Conservation (phyloP, 116 monocot genomes). For the Iris pallida region DNA sequence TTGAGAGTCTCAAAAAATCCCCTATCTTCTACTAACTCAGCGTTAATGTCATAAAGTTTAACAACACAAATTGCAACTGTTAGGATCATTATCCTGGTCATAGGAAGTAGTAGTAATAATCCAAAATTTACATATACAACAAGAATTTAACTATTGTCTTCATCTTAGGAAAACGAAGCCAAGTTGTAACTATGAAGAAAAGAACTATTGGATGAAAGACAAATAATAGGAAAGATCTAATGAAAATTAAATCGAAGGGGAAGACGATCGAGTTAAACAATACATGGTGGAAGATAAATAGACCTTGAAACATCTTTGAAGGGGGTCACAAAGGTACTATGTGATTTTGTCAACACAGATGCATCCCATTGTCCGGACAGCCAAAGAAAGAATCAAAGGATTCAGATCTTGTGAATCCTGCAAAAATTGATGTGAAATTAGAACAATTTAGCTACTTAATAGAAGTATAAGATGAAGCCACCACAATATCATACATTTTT, state of each 20-base stretch:
- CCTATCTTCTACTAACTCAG: conserved; percentile 95
- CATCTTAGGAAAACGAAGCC: neutral
- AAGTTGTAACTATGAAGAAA: neutral
- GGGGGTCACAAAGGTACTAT: conserved; percentile 96
- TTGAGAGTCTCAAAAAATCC: conserved; percentile 93
- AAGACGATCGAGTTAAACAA: neutral
- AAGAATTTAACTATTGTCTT: neutral
- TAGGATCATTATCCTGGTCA: conserved; percentile 93
- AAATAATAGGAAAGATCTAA: neutral
- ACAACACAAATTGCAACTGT: conserved; percentile 96
- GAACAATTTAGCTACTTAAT: neutral
- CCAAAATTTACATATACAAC: neutral
- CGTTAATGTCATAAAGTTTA: conserved; percentile 97
- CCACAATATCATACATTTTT: no score
- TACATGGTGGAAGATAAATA: neutral
- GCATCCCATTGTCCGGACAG: conserved; percentile 99
- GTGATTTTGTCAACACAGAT: conserved; percentile 99
- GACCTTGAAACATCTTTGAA: conserved; percentile 99
- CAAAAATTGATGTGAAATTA: conserved; percentile 14
- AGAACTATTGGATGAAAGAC: neutral
- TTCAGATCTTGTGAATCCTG: conserved; percentile 99
- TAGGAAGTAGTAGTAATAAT: neutral
- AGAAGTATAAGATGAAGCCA: no score
- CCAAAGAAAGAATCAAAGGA: conserved; percentile 96
- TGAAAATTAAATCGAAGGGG: no score